These are phyloP conservation scores for Colletotrichum simmondsii DNA, from an alignment of 2,329 filamentous ascomycete species.

Conservation along the genomic window DNA sequence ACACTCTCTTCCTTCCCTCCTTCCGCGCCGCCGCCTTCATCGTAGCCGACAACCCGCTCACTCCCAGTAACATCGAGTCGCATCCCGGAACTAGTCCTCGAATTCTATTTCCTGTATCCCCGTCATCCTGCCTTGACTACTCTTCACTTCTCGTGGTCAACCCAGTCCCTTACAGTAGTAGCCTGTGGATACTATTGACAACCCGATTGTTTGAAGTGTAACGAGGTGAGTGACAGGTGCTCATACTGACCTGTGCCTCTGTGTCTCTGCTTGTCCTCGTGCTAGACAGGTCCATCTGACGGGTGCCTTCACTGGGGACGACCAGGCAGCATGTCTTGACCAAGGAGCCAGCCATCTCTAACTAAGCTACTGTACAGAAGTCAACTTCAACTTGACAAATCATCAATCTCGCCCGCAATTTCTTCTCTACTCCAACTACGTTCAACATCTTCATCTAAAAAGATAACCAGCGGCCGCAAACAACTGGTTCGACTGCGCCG, in stretches of 20 bases:
- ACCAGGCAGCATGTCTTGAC: constrained; percentile 6
- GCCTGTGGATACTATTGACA: background rate
- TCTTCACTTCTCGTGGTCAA: constrained; percentile 1
- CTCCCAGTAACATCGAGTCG: constrained; percentile 7
- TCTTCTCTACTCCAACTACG: constrained; percentile 1
- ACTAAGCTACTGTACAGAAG: constrained; percentile 6
- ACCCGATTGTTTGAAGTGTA: background rate
- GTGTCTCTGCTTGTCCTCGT: constrained; percentile 7
- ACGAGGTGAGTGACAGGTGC: constrained; percentile 24
- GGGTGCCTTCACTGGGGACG: constrained; percentile 8
- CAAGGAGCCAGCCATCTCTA: constrained; percentile 15
- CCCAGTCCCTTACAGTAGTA: constrained; percentile 6
- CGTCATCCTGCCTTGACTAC: background rate
- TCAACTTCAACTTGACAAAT: background rate
- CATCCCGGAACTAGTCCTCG: background rate
- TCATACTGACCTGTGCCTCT: background rate
- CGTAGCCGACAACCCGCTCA: background rate
- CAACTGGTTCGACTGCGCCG: background rate
- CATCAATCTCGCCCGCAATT: background rate
- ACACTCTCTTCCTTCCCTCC: background rate
- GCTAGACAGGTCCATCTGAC: constrained; percentile 4
- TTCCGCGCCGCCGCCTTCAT: background rate
- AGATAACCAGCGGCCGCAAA: constrained; percentile 18
- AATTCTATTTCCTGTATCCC: constrained; percentile 14
- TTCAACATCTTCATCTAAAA: background rate